A percentile compares a stretch with the other conserved stretches of the same genome.
Conservation (phyloP, 495 filamentous ascomycete species). For the Podospora tetraspora region DNA sequence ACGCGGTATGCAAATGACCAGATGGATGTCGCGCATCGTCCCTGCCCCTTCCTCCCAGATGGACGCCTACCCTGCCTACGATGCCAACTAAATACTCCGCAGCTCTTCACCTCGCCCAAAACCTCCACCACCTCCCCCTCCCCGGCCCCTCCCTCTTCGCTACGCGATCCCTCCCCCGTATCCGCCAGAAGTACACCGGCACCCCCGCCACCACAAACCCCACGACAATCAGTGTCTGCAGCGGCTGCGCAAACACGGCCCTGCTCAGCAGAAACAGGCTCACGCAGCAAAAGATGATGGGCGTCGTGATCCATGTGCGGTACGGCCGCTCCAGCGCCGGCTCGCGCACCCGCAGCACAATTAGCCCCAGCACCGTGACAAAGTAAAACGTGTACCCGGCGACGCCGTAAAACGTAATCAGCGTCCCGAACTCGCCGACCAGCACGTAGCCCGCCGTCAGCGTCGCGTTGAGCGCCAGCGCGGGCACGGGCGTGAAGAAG, state of each 20-base stretch:
- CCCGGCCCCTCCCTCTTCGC: conserved; percentile 31
- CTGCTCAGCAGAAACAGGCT: conserved; percentile 85
- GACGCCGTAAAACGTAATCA: conserved; percentile 95
- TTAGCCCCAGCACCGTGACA: conserved; percentile 85
- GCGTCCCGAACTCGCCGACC: conserved; percentile 83
- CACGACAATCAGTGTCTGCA: conserved; percentile 81
- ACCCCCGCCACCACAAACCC: conserved; percentile 77
- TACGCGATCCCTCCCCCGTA: conserved; percentile 50
- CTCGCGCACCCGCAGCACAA: conserved; percentile 83
- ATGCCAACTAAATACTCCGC: too few relatives aligned
- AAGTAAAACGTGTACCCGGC: conserved; percentile 98
- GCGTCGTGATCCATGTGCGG: conserved; percentile 91
- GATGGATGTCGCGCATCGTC: not conserved
- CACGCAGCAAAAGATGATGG: conserved; percentile 97
- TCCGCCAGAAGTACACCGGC: conserved; percentile 83
- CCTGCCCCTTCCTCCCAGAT: not conserved
- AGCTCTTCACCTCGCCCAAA: conserved; percentile 40
- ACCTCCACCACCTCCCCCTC: conserved; percentile 37
- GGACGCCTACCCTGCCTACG: too few relatives aligned
- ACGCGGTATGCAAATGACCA: not conserved
- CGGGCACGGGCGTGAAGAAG: conserved; percentile 85
- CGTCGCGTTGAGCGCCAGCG: conserved; percentile 71
- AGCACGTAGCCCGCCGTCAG: conserved; percentile 72
- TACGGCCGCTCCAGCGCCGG: conserved; percentile 86
- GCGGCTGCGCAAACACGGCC: conserved; percentile 81